Base-by-base conservation (phyloP, 2,329 filamentous ascomycete genomes). In the Colletotrichum tropicicola region DNA sequence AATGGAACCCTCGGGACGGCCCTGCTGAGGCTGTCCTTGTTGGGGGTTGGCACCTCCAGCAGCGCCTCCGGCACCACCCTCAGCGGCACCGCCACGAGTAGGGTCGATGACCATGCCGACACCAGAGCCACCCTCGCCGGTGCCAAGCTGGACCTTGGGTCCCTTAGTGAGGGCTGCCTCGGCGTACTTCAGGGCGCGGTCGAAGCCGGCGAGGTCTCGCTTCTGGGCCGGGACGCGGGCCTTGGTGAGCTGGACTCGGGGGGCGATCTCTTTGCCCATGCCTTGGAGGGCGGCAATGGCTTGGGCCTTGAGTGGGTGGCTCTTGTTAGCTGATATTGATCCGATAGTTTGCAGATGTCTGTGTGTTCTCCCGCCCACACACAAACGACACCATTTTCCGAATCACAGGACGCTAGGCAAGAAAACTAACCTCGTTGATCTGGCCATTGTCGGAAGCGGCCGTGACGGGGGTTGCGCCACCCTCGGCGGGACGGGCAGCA, bases 201-300 rank as follows among this genome's bases (percentile, higher is more conserved):
- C 77, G 66, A 81, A 81, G 48, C 79, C 78, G 41, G 72, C 67
- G 19, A 78, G 70, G 64, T 80, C 79, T 64, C 79, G 75, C 69
- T 78, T 79, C 45, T 68, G 69, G 55, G 53, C 45, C 15, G 48
- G 70, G 69, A 35, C 71, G 68, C 17, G 71, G 47, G 52, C 69
- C 70, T 27, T 65, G 45, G 60, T 68, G 59, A 51, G 43, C 45
- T 45, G 65, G 27, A 72, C 70, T 10, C 82, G 80, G 23, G 82
- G 82, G 23, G 79, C 78, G 68, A 84, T 83, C 68, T 82, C 78
- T 74, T 83, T 84, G 70, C 81, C 81, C 75, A 83, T 78, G 28
- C 81, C 82, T 68, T 83, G 80, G 32, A 84, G 77, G 15, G 75
- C 71, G 47, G 80, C 75, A 56, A 83, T 81, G 66, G 81, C 78